A percentile compares a stretch with the other conserved stretches of the same genome.
These are phyloP conservation scores for Exsudoporus frostii DNA, from an alignment of 768 basidiomycete genomes.

Conservation along the genomic window DNA sequence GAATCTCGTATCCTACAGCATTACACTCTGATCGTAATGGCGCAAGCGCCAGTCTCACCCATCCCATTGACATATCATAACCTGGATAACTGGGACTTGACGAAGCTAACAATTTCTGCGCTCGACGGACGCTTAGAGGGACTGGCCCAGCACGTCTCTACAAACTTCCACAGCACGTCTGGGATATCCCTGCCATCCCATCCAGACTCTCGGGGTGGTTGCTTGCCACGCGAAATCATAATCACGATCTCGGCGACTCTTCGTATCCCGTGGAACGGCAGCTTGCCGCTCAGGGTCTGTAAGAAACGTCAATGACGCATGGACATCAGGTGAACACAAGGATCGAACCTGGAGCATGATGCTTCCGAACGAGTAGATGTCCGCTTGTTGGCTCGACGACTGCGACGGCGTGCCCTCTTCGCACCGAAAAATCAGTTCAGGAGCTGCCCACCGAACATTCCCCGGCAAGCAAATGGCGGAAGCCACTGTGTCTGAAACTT, in stretches of 20 bases:
- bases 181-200: slow-evolving; percentile 27
- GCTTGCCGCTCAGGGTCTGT: slow-evolving; percentile 23
- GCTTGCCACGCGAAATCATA: slow-evolving; percentile 9
- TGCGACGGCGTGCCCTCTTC: not conserved
- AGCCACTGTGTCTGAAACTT: slow-evolving; percentile 3
- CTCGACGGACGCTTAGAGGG: slow-evolving; percentile 17
- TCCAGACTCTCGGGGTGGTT: slow-evolving; percentile 8
- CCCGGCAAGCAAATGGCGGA: slow-evolving; percentile 15
- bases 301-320: not conserved
- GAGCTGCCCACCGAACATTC: slow-evolving; percentile 31
- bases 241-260: slow-evolving; percentile 25
- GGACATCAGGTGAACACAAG: not conserved
- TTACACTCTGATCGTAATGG: not conserved
- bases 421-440: slow-evolving; percentile 18
- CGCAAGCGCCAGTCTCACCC: not conserved
- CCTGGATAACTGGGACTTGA: not conserved
- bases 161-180: slow-evolving; percentile 21
- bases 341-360: slow-evolving; percentile 27
- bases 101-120: slow-evolving; percentile 12
- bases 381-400: slow-evolving; percentile 12
- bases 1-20: not conserved
- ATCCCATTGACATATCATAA: not conserved
- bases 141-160: slow-evolving; percentile 22
- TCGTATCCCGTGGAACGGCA: slow-evolving; percentile 21
- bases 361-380: slow-evolving; percentile 31